Percentiles rank a stretch among this genome's conserved stretches.
Conservation (phyloP, 2,329 filamentous ascomycete species). For the Fusarium chlamydosporum region DNA sequence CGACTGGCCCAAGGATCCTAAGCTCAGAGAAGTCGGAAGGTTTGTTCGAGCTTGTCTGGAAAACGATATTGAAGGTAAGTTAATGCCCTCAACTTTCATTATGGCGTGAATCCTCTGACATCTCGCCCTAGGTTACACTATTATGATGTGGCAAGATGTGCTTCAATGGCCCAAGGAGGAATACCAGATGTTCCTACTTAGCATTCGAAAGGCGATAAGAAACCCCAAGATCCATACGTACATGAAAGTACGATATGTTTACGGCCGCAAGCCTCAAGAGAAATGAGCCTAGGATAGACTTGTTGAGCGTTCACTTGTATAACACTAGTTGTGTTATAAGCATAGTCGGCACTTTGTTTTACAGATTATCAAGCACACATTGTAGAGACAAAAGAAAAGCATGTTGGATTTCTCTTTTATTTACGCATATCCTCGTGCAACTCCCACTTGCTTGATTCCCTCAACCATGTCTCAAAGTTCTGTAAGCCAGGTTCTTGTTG, state of each 20-base stretch:
- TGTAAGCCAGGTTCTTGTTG: slow-evolving; percentile 10
- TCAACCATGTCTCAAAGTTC: slow-evolving; percentile 41
- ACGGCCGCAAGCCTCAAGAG: slow-evolving; percentile 19
- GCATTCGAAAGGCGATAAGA: slow-evolving; percentile 17
- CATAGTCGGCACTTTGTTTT: not conserved
- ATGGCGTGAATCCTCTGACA: not conserved
- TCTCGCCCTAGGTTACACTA: not conserved
- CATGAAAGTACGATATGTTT: slow-evolving; percentile 32
- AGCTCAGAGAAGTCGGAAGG: slow-evolving; percentile 21
- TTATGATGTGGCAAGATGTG: slow-evolving; percentile 25
- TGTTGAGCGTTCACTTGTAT: not conserved
- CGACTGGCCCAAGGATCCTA: slow-evolving; percentile 30
- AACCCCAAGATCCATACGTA: slow-evolving; percentile 33
- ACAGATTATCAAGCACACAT: not conserved
- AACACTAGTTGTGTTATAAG: rapidly evolving
- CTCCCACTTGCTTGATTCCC: slow-evolving; percentile 43
- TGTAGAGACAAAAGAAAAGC: too few relatives aligned
- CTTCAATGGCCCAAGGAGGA: slow-evolving; percentile 33
- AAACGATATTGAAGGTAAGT: slow-evolving; percentile 41
- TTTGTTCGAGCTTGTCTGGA: slow-evolving; percentile 35
- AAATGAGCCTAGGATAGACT: not conserved
- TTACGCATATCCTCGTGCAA: too few relatives aligned
- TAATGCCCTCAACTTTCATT: rapidly evolving
- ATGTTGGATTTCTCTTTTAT: too few relatives aligned
- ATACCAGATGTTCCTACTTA: slow-evolving; percentile 29